phyloP scores from a whole-genome alignment of 2,329 filamentous ascomycete genomes.

The Plectosphaerella sp. region DNA sequence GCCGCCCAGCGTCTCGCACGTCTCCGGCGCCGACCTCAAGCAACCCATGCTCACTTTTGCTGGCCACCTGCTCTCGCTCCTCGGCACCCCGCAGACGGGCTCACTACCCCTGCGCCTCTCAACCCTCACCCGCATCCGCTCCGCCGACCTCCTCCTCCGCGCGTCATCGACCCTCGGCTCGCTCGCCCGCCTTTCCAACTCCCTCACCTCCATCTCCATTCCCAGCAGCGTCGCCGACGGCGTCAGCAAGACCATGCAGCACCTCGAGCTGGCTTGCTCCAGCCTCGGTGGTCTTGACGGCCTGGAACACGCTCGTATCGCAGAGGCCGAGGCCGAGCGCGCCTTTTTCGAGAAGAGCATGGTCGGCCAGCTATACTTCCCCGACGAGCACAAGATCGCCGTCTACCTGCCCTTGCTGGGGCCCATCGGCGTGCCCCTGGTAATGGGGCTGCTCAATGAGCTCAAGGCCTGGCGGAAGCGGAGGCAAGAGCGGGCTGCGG shows the following conservation, averaged over 20 bases:
- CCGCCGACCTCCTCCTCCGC: slow-evolving; percentile 78
- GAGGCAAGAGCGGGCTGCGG: slow-evolving; percentile 36
- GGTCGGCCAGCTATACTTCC: slow-evolving; percentile 98
- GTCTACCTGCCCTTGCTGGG: slow-evolving; percentile 91
- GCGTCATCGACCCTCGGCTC: slow-evolving; percentile 94
- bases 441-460: slow-evolving; percentile 83
- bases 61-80: slow-evolving; percentile 79
- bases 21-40: slow-evolving; percentile 64
- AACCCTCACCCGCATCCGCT: slow-evolving; percentile 78
- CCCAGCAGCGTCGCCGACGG: slow-evolving; percentile 82
- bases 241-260: slow-evolving; percentile 72
- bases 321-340: slow-evolving; percentile 83
- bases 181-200: slow-evolving; percentile 76
- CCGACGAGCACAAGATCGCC: slow-evolving; percentile 95
- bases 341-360: slow-evolving; percentile 99
- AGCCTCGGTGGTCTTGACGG: slow-evolving; percentile 63
- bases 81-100: slow-evolving; percentile 78
- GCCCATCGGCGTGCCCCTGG: slow-evolving; percentile 81
- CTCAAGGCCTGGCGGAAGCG: slow-evolving; percentile 57
- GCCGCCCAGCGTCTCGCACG: slow-evolving; percentile 38
- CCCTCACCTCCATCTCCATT: slow-evolving; percentile 86
- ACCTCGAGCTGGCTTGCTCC: slow-evolving; percentile 73
- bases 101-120: slow-evolving; percentile 83
- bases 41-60: slow-evolving; percentile 87
- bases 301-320: slow-evolving; percentile 74